phyloP scores from a whole-genome alignment of 2,329 filamentous ascomycete species.

The Neopestalotiopsis sp. region DNA sequence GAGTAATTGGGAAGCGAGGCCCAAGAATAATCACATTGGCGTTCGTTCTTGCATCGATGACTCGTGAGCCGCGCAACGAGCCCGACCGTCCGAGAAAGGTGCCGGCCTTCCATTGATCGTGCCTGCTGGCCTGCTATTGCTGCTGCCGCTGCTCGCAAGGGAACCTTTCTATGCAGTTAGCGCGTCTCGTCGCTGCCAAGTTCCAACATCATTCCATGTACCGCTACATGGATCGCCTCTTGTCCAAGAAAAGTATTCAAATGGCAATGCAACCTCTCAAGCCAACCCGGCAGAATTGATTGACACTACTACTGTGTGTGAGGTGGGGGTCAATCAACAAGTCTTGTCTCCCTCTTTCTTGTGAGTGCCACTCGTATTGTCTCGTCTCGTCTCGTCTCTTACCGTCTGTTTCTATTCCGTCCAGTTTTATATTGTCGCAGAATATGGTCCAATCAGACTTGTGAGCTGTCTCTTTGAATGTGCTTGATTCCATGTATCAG shows the following conservation, averaged over 20 bases:
- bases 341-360: not conserved
- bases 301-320: not conserved
- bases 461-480: no score
- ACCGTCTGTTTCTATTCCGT: not conserved
- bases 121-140: no score
- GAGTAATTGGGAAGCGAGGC: not conserved
- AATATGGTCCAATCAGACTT: not conserved
- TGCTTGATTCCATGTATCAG: no score
- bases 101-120: not conserved
- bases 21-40: not conserved
- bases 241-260: not conserved
- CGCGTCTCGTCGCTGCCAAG: not conserved
- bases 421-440: not conserved
- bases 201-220: not conserved
- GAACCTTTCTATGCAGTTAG: not conserved
- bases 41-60: not conserved
- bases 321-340: not conserved
- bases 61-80: constrained; percentile 13
- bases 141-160: not conserved
- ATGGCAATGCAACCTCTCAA: not conserved
- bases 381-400: not conserved
- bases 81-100: constrained; percentile 1
- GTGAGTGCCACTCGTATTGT: not conserved
- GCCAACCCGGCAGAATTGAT: not conserved
- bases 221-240: constrained; percentile 1